Evolutionary conservation across 306 rosid species (phyloP), one percentile per base, ranked within the genome.

Genomic region (Alnus glutinosa): DNA sequence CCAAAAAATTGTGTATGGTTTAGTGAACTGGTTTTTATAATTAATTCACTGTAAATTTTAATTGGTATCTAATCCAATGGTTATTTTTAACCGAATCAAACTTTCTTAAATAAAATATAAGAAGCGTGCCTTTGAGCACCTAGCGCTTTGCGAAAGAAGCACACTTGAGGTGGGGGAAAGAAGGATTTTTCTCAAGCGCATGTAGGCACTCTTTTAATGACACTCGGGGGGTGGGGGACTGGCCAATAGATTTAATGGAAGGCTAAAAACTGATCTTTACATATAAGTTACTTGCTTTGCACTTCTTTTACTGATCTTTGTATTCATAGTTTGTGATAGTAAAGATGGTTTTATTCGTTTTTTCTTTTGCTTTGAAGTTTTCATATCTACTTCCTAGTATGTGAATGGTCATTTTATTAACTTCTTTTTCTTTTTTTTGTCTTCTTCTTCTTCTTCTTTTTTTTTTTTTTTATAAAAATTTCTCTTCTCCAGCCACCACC

Each of bases 401-500:
- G 18, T 80, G 77, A 34, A 2, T 32, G 7, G 51, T 55, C 63
- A 66, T 18, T 32, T 55, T 51, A 61, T 66, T 73, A 9, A 12
- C n/a, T 81, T 23, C 28, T 23, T 23, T 23, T 23, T 23, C 28
- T 23, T 23, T 23, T 23, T 23, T 0, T 23, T 23, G 0, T 23
- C 0, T 23, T 23, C 28, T 23, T 23, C 28, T 23, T 23, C 28
- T 23, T 23, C 28, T 23, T 23, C 28, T 23, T 23, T 0, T 23
- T 23, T 0, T 23, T 23, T 0, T 23, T 23, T 23, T 23, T 23
- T 23, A 23, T 0, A 23, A 23, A 23, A 23, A 0, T 23, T 23
- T 23, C 48, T 75, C 47, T 61, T 77, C 61, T 85, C 81, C 94
- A 91, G 98, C 79, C 89, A 34, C 84, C 86, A 49, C 73, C 54